A percentile compares a stretch with the other conserved stretches of the same genome.
These are phyloP conservation scores for Exserohilum turcica DNA, from an alignment of 2,329 filamentous ascomycete species.

Conservation along the genomic window DNA sequence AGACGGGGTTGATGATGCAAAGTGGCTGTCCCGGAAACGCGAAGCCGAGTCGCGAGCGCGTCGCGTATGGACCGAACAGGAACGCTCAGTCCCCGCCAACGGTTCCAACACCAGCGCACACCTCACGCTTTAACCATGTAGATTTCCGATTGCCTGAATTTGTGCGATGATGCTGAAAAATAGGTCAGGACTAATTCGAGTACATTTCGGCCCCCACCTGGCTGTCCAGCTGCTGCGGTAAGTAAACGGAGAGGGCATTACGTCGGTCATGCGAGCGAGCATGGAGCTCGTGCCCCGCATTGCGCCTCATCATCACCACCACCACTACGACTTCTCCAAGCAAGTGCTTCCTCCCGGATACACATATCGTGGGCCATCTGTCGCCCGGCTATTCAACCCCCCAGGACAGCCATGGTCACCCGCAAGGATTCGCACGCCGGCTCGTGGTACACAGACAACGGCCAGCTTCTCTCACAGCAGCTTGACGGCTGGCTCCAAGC, in stretches of 20 bases:
- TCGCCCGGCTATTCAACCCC: too few species aligned
- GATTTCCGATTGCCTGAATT: too few species aligned
- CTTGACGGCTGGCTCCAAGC: constrained; percentile 75
- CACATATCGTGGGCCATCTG: too few species aligned
- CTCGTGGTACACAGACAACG: constrained; percentile 78
- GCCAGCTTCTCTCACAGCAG: constrained; percentile 65
- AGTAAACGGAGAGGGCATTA: constrained; percentile 1
- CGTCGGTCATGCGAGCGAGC: constrained; percentile 8
- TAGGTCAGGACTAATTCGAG: too few species aligned
- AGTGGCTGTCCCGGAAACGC: constrained; percentile 31
- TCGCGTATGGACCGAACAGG: constrained; percentile 7
- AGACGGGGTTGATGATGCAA: constrained; percentile 25
- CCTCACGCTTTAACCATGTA: background rate
- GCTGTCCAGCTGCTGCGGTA: background rate
- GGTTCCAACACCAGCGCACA: background rate
- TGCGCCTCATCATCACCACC: constrained; percentile 4
- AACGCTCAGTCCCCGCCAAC: background rate
- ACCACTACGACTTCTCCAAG: background rate
- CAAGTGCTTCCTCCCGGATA: background rate
- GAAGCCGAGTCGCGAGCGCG: constrained; percentile 15
- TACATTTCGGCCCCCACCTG: too few species aligned
- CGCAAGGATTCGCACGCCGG: constrained; percentile 77
- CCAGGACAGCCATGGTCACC: constrained; percentile 34
- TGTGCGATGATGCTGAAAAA: too few species aligned
- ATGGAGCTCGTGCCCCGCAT: constrained; percentile 8